Base-by-base conservation (phyloP, 2,329 filamentous ascomycete species). In the Diaporthe sp. region DNA sequence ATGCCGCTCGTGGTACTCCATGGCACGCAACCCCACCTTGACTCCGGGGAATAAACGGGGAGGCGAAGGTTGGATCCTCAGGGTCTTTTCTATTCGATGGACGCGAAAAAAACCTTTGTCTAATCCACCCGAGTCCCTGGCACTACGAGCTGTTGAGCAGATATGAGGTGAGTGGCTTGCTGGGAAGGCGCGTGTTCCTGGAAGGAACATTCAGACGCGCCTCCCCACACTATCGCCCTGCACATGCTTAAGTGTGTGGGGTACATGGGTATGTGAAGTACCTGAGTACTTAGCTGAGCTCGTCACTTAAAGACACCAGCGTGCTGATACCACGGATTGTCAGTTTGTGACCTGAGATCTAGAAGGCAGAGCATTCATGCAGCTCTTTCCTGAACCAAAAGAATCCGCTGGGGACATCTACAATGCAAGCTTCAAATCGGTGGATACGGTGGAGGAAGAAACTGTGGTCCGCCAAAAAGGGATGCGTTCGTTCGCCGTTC, bases 1-100 rank as follows among this genome's bases (percentile, higher is more conserved):
- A 81, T 92, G 90, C 76, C 91, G 86, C 63, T 87, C 84, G 82
- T 90, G 87, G 81, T 91, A 90, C 81, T 91, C 89, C 90, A 91
- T 92, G 76, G 57, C 60, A 37, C 60, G 28, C 20, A 17, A 42
- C 61, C 28, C 57, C 31, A 53, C 53, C 53, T 60, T 12, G 34
- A 74, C 8, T n/a, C 44, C 7, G n/a, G 70, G 25, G 20, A 67
- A 44, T 9, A 25, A 58, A 37, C 39, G 28, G n/a, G 39, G 34
- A 70, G n/a, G 34, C 34, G 15, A 53, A 55, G 22, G 9, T 22
- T 25, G 25, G 51, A 31, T 17, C 31, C 42, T 60, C n/a, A 39
- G 10, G 20, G 34, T 12, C 31, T 28, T 39, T 42, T 8, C 10
- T 28, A 39, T 22, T 39, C 49, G n/a, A 34, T 28, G n/a, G 34